phyloP scores from a whole-genome alignment of 805 yeast genomes.

The Teunomyces funiuensis region DNA sequence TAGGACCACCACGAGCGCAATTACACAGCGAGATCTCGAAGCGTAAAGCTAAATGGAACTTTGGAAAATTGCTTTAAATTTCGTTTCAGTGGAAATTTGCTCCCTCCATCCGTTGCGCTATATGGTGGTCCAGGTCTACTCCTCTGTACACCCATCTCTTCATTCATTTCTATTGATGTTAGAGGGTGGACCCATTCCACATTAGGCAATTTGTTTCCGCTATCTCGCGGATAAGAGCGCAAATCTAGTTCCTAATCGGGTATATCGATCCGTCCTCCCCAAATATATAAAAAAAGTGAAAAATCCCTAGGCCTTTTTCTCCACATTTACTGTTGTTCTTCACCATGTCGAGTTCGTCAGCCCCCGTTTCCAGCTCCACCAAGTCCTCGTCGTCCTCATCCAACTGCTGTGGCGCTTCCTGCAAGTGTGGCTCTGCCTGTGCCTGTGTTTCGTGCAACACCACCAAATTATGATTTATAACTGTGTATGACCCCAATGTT shows the following conservation, averaged over 20 bases:
- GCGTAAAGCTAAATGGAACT: too few relatives aligned
- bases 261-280: not conserved
- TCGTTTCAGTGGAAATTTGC: too few relatives aligned
- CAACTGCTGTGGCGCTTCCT: constrained; percentile 36
- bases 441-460: constrained; percentile 43
- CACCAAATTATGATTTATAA: constrained; percentile 31
- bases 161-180: not conserved
- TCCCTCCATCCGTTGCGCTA: too few relatives aligned
- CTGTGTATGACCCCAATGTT: not conserved
- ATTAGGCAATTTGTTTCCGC: not conserved
- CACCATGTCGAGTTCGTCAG: not conserved
- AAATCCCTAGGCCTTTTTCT: not conserved
- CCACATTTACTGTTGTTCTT: constrained; percentile 9
- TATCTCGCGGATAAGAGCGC: constrained; percentile 2
- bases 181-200: not conserved
- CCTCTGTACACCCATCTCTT: not conserved
- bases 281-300: not conserved
- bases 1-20: too few relatives aligned
- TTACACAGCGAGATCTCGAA: too few relatives aligned
- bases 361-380: constrained; percentile 8
- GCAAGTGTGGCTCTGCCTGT: constrained; percentile 44
- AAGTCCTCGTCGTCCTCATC: constrained; percentile 17
- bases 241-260: constrained; percentile 3
- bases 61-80: too few relatives aligned
- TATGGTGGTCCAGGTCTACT: too few relatives aligned